Base-by-base conservation (phyloP, 1,284 basidiomycete genomes). In the Apiotrichum siamense region DNA sequence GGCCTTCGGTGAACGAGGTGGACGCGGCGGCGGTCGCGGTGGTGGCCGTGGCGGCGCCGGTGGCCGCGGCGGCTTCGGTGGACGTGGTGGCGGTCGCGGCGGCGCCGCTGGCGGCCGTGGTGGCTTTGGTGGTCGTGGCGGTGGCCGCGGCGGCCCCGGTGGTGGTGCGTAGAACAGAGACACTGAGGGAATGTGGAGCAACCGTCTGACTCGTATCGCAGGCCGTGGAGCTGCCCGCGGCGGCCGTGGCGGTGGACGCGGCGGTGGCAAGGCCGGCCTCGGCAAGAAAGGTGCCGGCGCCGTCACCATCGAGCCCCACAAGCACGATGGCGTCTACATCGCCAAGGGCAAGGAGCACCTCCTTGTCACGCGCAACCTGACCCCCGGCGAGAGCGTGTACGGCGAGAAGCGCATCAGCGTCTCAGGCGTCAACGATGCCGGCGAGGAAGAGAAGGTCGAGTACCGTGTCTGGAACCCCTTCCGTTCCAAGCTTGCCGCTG, bases 381-480 rank as follows among this genome's bases (percentile, higher is more conserved):
- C 88, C 44, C 94, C 96, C 12, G 96, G 94, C 53, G 94, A 98
- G 72, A 88, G 87, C 18, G 96, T 99, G 23, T 98, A 99, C 75
- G 96, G 94, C 62, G 94, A 99, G 77, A 99, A 99, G 80, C 81
- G 89, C 77, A 88, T 93, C 76, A 81, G 84, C 44, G 80, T 94
- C 63, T 86, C 89, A 10, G 83, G 83, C 5, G 82, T 80, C 44
- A 73, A 73, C 59, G 64, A 64, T 80, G 82, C 52, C 86, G 75
- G 63, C 54, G 74, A 76, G 50, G 87, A 84, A 49, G 86, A 84
- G 54, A 99, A 99, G 79, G 81, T 85, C 64, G 94, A 99, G 76
- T 98, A 97, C 77, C 82, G 94, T 56, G 96, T 98, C 31, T 99
- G 94, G 94, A 99, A 99, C 78, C 96, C 94, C 52, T 98, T 98